A percentile compares a stretch with the other conserved stretches of the same genome.
These are phyloP conservation scores for Lotus japonicus DNA, from an alignment of 306 rosid species.

Conservation along the genomic window DNA sequence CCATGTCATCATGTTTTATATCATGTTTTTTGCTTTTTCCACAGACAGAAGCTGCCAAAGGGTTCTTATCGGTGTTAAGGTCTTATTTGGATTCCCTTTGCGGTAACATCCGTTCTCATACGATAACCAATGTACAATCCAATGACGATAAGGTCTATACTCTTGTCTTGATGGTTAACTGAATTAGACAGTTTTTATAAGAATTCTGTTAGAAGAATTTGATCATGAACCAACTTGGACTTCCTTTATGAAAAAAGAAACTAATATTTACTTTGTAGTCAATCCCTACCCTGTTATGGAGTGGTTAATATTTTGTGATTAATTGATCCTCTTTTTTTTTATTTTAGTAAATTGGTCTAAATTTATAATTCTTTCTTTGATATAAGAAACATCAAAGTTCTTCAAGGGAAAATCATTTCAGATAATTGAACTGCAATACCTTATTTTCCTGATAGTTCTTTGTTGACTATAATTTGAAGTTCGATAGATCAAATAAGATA, in stretches of 20 bases:
- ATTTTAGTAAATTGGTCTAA: background rate
- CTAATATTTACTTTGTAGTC: background rate
- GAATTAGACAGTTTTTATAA: background rate
- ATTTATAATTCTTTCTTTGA: background rate
- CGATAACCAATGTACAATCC: slow-evolving; percentile 96
- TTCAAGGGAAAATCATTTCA: background rate
- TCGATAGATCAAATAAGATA: background rate
- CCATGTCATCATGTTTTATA: background rate
- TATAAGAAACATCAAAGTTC: background rate
- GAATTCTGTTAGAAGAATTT: background rate
- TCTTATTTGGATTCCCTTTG: slow-evolving; percentile 92
- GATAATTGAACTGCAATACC: background rate
- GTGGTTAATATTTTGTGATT: background rate
- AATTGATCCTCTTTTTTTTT: background rate
- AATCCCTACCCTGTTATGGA: background rate
- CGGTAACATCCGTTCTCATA: slow-evolving; percentile 79
- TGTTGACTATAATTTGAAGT: background rate
- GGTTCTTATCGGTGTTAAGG: slow-evolving; percentile 67
- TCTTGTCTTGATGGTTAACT: background rate
- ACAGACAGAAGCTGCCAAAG: slow-evolving; percentile 86
- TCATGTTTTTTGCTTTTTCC: background rate
- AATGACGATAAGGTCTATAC: slow-evolving; percentile 87
- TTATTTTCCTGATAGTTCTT: background rate
- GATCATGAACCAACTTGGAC: background rate
- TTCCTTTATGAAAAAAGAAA: background rate